Percentiles rank a stretch among this genome's conserved stretches.
Conservation (phyloP, 495 filamentous ascomycete species). For the Hypoxylon perforatum region DNA sequence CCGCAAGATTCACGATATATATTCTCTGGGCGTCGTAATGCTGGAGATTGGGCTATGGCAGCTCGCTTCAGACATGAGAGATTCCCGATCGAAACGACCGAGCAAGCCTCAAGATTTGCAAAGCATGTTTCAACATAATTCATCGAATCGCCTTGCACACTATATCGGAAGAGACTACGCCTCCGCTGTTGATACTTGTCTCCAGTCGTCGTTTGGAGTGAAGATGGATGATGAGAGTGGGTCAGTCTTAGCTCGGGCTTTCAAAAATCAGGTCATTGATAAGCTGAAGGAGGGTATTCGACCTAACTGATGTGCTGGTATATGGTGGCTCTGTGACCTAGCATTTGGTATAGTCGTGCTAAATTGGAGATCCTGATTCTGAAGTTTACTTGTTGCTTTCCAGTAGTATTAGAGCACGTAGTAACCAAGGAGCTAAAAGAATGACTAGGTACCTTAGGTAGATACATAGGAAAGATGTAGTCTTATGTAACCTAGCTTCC, state of each 20-base stretch:
- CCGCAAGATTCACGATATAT: background rate
- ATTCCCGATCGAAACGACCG: background rate
- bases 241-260: background rate
- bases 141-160: background rate
- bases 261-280: background rate
- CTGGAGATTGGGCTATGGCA: background rate
- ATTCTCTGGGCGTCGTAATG: background rate
- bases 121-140: background rate
- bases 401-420: too few relatives aligned
- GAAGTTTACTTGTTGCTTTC: too few relatives aligned
- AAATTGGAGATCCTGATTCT: too few relatives aligned
- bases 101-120: background rate
- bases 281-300: background rate
- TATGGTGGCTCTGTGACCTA: background rate
- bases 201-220: background rate
- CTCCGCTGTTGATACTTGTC: background rate
- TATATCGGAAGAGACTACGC: background rate
- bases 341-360: too few relatives aligned
- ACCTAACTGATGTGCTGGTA: background rate
- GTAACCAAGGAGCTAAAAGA: too few relatives aligned
- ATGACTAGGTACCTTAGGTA: too few relatives aligned
- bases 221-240: background rate
- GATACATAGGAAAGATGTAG: too few relatives aligned
- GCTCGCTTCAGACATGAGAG: background rate
- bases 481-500: too few relatives aligned